phyloP scores from a whole-genome alignment of 2,329 filamentous ascomycete species.

The Emmonsiellopsis sp. region DNA sequence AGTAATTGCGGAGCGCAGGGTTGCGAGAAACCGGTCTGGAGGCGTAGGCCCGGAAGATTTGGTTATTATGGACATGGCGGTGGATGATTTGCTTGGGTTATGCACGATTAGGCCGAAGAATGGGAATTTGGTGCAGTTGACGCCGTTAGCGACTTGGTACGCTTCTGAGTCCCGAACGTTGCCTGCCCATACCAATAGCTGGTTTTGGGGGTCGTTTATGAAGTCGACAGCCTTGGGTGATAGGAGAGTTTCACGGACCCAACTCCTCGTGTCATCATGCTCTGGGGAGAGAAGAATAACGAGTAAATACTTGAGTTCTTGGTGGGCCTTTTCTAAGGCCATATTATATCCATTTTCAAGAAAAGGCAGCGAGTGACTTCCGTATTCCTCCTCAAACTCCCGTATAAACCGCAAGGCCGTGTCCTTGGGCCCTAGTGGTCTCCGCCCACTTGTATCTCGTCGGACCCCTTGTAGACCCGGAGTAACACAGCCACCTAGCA shows the following conservation, averaged over 20 bases:
- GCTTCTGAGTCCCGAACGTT: conserved; percentile 89
- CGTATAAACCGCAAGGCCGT: conserved; percentile 80
- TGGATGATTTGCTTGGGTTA: conserved; percentile 72
- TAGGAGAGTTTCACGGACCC: conserved; percentile 73
- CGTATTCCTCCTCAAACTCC: conserved; percentile 93
- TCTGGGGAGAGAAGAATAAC: conserved; percentile 83
- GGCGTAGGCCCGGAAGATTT: conserved; percentile 65
- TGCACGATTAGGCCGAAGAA: conserved; percentile 81
- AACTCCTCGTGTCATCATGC: conserved; percentile 81
- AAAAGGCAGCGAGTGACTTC: conserved; percentile 57
- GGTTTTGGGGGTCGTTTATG: conserved; percentile 63
- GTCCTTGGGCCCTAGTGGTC: conserved; percentile 73
- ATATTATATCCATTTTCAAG: conserved; percentile 86
- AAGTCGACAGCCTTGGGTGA: conserved; percentile 64
- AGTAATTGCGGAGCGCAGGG: conserved; percentile 62
- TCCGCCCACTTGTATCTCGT: conserved; percentile 57
- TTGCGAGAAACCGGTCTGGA: conserved; percentile 61
- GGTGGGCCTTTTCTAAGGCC: conserved; percentile 81
- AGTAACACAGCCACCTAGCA: conserved; percentile 38
- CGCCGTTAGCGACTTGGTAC: conserved; percentile 80
- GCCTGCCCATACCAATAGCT: conserved; percentile 84
- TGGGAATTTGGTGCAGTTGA: conserved; percentile 86
- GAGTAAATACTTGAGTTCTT: conserved; percentile 83
- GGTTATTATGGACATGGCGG: conserved; percentile 83
- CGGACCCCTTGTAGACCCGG: conserved; percentile 36